Evolutionary conservation across 2,329 filamentous ascomycete genomes (phyloP).

Genomic region (Penicillium glabrum): DNA sequence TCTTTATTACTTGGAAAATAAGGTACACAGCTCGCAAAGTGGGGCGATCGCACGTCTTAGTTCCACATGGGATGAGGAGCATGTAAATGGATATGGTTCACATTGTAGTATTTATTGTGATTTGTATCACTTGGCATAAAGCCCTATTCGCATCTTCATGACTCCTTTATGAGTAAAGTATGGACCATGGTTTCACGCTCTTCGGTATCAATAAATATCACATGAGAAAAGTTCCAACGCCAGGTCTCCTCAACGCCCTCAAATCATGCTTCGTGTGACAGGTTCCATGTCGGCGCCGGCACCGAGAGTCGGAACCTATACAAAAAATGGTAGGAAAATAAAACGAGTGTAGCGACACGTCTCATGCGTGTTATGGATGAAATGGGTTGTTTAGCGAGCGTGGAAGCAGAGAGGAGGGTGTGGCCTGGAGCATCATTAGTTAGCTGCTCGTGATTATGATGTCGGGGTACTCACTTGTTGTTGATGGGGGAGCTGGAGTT

Average conservation of each 20-base stretch:
- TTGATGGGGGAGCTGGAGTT: constrained; percentile 38
- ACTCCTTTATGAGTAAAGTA: neutral
- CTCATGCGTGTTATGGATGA: neutral
- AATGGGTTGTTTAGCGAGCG: constrained; percentile 29
- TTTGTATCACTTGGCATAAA: neutral
- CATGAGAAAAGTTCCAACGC: constrained; percentile 9
- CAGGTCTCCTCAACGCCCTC: constrained; percentile 10
- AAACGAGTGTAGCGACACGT: neutral
- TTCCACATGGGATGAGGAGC: neutral
- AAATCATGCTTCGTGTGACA: constrained; percentile 15
- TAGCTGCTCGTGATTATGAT: neutral
- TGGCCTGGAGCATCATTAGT: constrained; percentile 24
- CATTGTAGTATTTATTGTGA: neutral
- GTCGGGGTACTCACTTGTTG: constrained; percentile 33
- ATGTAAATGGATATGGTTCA: neutral
- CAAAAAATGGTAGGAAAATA: neutral
- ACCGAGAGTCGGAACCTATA: constrained; percentile 3
- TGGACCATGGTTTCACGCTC: neutral
- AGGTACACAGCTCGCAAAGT: too few species aligned
- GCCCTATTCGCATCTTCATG: neutral
- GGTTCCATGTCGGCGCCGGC: constrained; percentile 12
- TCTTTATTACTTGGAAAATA: too few species aligned
- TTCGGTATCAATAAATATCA: neutral
- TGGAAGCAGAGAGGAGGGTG: constrained; percentile 45
- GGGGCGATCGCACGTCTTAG: too few species aligned